Evolutionary conservation across 2,329 filamentous ascomycete genomes (phyloP), one percentile per base, ranked within the genome.

Genomic region (Thelonectria olida): DNA sequence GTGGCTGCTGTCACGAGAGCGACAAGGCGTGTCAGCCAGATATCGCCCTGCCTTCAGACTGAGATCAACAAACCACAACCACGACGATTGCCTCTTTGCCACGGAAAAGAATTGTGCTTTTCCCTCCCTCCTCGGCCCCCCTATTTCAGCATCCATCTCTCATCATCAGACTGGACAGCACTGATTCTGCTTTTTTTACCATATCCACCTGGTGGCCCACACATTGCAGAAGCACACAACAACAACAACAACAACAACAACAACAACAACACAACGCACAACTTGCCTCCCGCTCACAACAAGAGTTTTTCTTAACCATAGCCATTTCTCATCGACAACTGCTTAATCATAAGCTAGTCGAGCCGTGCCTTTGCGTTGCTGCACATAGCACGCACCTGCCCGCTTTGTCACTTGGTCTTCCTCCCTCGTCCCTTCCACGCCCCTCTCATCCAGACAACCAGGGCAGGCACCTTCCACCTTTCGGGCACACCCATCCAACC

Each of bases 371-470:
- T 45, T 56, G 45, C 54, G 50, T 50, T 38, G n/a, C n/a, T n/a
- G n/a, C n/a, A n/a, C n/a, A n/a, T n/a, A n/a, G n/a, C n/a, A 48
- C 42, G 47, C 53, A 49, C 45, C 54, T 49, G 28, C 54, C 44
- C 44, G 42, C 44, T 20, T 23, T 22, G 54, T 45, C 44, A 31
- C 54, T 28, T 34, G n/a, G 13, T 56, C 44, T 56, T 38, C 28
- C 23, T 27, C 41, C 28, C 19, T 19, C 48, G 22, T 42, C 20
- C 27, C 41, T 56, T 28, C 34, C 25, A 23, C 34, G n/a, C 9
- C 28, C 23, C n/a, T 36, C 27, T 19, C 31, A 48, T 42, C 28
- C 42, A 7, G 22, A n/a, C 22, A 27, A 7, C 13, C 38, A 41
- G 7, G 13, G 27, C 47, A 9, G 13, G 31, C 31, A 34, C 31